Conservation (phyloP, 768 basidiomycete species). For the Leccinum boreale region DNA sequence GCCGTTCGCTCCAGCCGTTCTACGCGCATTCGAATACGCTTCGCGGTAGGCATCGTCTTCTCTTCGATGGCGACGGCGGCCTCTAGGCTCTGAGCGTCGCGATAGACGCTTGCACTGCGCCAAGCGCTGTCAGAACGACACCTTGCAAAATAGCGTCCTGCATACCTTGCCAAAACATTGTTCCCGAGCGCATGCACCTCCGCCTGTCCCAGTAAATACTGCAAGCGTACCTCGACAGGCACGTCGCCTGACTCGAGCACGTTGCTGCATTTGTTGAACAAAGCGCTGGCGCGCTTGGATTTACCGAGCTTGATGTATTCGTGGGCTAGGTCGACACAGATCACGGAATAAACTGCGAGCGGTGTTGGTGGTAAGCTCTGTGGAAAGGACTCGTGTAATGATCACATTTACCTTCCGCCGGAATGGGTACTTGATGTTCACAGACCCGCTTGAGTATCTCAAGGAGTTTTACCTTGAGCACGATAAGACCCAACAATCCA, state of each 20-base stretch:
- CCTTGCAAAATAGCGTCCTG: not conserved
- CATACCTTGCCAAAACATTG: constrained; percentile 58
- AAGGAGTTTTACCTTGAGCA: constrained; percentile 67
- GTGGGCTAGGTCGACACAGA: constrained; percentile 70
- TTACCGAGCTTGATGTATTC: constrained; percentile 83
- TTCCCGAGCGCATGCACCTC: constrained; percentile 61
- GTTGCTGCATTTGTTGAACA: constrained; percentile 60
- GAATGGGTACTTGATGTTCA: constrained; percentile 41
- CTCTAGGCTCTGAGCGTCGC: constrained; percentile 54
- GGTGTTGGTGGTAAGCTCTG: not conserved
- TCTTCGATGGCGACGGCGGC: constrained; percentile 40
- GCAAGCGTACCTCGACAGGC: constrained; percentile 49
- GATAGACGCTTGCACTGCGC: constrained; percentile 49
- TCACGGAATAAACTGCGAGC: constrained; percentile 51
- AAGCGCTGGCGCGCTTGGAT: constrained; percentile 54
- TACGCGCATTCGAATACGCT: constrained; percentile 58
- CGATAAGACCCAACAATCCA: constrained; percentile 62
- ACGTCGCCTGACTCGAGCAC: constrained; percentile 42
- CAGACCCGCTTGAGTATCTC: constrained; percentile 60
- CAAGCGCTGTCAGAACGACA: not conserved
- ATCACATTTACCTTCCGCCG: constrained; percentile 45
- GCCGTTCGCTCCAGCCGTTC: constrained; percentile 66
- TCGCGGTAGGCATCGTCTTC: constrained; percentile 47
- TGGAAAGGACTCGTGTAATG: not conserved
- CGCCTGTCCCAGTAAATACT: constrained; percentile 63